Conservation (phyloP, 108 stramenopile genomes). For the Ochromonas danica region DNA sequence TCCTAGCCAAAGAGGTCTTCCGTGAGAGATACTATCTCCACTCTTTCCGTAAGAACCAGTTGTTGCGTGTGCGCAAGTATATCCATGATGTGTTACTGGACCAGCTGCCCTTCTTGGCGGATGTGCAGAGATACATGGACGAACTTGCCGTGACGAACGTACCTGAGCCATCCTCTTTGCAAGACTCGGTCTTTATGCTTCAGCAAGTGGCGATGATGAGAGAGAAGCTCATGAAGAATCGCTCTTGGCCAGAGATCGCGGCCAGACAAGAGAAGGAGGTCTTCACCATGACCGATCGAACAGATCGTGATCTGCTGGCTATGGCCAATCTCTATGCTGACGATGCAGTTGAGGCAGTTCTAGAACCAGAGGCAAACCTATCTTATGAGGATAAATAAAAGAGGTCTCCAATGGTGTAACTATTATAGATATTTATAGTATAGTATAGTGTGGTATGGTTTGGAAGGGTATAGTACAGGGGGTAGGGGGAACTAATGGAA, state of each 20-base stretch:
- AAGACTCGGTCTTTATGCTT: constrained; percentile 48
- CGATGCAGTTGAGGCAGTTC: constrained; percentile 41
- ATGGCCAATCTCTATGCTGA: constrained; percentile 44
- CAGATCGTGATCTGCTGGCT: constrained; percentile 46
- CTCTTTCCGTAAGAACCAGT: constrained; percentile 64
- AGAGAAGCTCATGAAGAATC: constrained; percentile 46
- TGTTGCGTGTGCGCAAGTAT: constrained; percentile 70
- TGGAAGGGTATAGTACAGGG: too few relatives aligned
- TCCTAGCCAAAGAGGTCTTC: constrained; percentile 58
- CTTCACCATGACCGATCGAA: constrained; percentile 53
- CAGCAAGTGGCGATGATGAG: constrained; percentile 56
- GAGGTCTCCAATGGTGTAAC: too few relatives aligned
- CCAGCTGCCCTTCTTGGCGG: constrained; percentile 73
- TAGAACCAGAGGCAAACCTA: too few relatives aligned
- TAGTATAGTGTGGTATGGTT: too few relatives aligned
- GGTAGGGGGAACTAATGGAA: too few relatives aligned
- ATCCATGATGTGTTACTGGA: constrained; percentile 67
- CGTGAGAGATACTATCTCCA: constrained; percentile 69
- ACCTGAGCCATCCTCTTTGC: constrained; percentile 47
- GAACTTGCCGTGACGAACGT: constrained; percentile 71
- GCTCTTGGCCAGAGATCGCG: constrained; percentile 25
- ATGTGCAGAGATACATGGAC: constrained; percentile 72
- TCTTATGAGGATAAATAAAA: too few relatives aligned
- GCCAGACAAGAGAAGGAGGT: constrained; percentile 46
- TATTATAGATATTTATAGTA: too few relatives aligned